phyloP scores from a whole-genome alignment of 1,284 basidiomycete genomes.

The Taiwanofungus camphoratus region DNA sequence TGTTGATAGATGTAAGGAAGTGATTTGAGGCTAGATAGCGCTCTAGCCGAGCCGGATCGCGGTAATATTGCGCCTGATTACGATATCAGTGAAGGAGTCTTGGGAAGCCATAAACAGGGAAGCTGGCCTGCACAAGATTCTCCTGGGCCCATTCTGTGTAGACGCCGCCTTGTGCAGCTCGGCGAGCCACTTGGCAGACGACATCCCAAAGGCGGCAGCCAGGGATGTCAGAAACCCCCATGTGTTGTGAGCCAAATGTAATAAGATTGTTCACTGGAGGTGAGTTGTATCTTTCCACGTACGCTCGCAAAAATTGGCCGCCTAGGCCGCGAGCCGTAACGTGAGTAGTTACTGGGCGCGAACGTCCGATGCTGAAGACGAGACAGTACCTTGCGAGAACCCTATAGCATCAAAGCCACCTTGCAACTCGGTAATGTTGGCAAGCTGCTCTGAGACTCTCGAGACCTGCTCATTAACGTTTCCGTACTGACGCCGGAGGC shows the following conservation, averaged over 20 bases:
- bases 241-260: conserved; percentile 83
- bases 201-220: conserved; percentile 66
- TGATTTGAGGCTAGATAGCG: conserved; percentile 66
- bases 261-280: conserved; percentile 83
- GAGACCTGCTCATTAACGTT: conserved; percentile 72
- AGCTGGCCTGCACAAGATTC: conserved; percentile 70
- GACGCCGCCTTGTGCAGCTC: conserved; percentile 68
- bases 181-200: conserved; percentile 71
- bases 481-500: conserved; percentile 58
- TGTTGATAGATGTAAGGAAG: conserved; percentile 75
- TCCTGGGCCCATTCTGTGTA: conserved; percentile 82
- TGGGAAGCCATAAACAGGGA: neutral
- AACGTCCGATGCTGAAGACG: neutral
- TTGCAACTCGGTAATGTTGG: conserved; percentile 60
- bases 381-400: conserved; percentile 73
- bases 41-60: conserved; percentile 75
- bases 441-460: conserved; percentile 63
- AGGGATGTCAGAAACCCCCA: conserved; percentile 83
- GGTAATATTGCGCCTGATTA: conserved; percentile 84
- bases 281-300: conserved; percentile 79
- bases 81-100: neutral
- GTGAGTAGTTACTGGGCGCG: conserved; percentile 15
- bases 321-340: conserved; percentile 24
- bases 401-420: conserved; percentile 88
- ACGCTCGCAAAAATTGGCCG: conserved; percentile 89